These are phyloP conservation scores for Xenoacremonium recifei DNA, from an alignment of 2,329 filamentous ascomycete species.

Conservation along the genomic window DNA sequence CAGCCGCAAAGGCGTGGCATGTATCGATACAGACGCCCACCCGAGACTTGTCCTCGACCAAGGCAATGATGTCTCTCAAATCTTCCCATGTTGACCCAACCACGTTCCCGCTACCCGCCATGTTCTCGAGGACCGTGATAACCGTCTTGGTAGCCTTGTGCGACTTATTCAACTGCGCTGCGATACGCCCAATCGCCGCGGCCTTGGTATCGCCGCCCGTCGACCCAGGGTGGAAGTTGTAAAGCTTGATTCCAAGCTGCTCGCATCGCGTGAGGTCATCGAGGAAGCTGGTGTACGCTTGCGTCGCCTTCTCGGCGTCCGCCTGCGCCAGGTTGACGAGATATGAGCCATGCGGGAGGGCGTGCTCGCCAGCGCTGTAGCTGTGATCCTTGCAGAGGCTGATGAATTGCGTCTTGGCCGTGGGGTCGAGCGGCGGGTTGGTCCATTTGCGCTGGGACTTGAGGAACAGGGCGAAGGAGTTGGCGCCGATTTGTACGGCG, in stretches of 20 bases:
- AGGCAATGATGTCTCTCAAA: conserved; percentile 76
- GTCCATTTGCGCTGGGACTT: conserved; percentile 97
- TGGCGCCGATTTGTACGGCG: conserved; percentile 78
- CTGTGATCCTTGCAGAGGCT: conserved; percentile 64
- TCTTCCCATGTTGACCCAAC: conserved; percentile 86
- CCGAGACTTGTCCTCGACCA: conserved; percentile 75
- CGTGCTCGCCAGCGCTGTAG: conserved; percentile 70
- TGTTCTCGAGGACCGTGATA: conserved; percentile 87
- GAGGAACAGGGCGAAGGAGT: conserved; percentile 91
- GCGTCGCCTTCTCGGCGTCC: conserved; percentile 74
- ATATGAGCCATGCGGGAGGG: conserved; percentile 92
- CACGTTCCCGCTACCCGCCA: conserved; percentile 87
- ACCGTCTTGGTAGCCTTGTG: conserved; percentile 75
- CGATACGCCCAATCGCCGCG: conserved; percentile 75
- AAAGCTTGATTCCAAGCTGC: conserved; percentile 80
- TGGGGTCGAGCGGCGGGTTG: conserved; percentile 71
- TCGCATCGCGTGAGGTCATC: conserved; percentile 89
- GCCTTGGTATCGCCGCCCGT: conserved; percentile 65
- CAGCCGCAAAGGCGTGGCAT: conserved; percentile 92
- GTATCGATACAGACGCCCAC: conserved; percentile 96
- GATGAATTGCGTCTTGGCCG: conserved; percentile 68
- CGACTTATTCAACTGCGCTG: conserved; percentile 76
- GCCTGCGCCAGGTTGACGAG: conserved; percentile 92
- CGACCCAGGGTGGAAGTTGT: conserved; percentile 96
- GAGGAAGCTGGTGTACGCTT: conserved; percentile 82